These are phyloP conservation scores for Fraxinus floribunda DNA, from an alignment of 305 asterid species.

Conservation along the genomic window DNA sequence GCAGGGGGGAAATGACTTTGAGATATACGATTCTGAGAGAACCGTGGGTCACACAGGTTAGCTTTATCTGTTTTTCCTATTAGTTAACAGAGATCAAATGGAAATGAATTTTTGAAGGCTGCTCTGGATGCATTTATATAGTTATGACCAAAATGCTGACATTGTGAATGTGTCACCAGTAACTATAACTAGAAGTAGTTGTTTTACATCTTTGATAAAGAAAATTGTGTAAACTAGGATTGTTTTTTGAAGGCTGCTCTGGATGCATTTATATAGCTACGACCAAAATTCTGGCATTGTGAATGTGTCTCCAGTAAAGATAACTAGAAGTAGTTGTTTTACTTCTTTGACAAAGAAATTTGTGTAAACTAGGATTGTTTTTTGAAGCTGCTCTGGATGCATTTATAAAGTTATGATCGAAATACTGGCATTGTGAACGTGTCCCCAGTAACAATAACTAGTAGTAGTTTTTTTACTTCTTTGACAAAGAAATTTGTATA, in stretches of 20 bases:
- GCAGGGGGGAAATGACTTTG: conserved; percentile 91
- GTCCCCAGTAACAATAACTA: not conserved
- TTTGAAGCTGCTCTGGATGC: not conserved
- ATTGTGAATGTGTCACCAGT: not conserved
- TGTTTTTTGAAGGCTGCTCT: not conserved
- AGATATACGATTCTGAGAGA: conserved; percentile 82
- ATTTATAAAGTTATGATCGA: not conserved
- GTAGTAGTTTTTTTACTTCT: not conserved
- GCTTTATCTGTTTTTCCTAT: conserved; percentile 1
- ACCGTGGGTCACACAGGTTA: conserved; percentile 89
- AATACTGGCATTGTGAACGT: not conserved
- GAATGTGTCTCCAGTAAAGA: not conserved
- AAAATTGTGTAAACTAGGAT: too few species aligned
- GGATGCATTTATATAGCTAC: not conserved
- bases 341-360: not conserved
- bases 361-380: conserved; percentile 3
- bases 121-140: not conserved
- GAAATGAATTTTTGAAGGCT: not conserved
- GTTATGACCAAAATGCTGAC: not conserved
- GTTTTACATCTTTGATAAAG: not conserved
- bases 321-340: not conserved
- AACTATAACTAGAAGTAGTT: not conserved
- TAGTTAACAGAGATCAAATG: not conserved
- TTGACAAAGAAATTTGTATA: not conserved
- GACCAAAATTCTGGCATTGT: not conserved